Conservation (phyloP, 768 basidiomycete species). For the Dentipellis fragilis region DNA sequence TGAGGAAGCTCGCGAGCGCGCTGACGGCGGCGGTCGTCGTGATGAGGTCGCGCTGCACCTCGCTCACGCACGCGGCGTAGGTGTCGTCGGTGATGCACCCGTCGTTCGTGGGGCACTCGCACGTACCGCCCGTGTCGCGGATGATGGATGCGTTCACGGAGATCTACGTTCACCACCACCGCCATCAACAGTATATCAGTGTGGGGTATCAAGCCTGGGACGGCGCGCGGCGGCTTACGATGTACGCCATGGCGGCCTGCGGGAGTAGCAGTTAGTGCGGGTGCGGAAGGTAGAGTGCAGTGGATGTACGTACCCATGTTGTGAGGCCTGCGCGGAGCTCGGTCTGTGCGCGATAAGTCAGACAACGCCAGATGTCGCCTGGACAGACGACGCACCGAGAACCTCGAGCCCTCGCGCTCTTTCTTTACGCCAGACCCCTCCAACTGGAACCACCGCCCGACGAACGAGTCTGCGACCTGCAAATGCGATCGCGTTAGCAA, state of each 20-base stretch:
- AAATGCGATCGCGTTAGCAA: not conserved
- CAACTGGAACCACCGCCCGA: constrained; percentile 24
- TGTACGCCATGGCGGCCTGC: constrained; percentile 78
- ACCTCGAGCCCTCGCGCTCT: constrained; percentile 24
- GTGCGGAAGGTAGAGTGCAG: not conserved
- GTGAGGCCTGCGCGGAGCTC: constrained; percentile 74
- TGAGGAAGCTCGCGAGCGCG: constrained; percentile 65
- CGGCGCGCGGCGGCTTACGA: constrained; percentile 31
- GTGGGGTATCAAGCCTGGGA: not conserved
- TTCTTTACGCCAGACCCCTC: constrained; percentile 24
- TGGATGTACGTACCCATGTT: constrained; percentile 54
- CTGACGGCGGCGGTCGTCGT: constrained; percentile 74
- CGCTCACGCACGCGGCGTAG: constrained; percentile 46
- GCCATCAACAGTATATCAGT: too few relatives aligned
- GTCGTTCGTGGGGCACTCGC: constrained; percentile 57
- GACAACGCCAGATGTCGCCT: not conserved
- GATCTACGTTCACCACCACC: constrained; percentile 35
- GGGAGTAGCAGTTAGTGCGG: not conserved
- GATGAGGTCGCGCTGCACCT: constrained; percentile 67
- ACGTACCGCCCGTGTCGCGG: constrained; percentile 69
- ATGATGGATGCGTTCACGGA: constrained; percentile 81
- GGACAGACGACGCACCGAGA: constrained; percentile 18
- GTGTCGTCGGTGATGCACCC: constrained; percentile 39
- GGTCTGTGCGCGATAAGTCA: constrained; percentile 34
- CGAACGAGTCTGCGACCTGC: constrained; percentile 22